Percentiles rank a stretch among this genome's conserved stretches.
These are phyloP conservation scores for Leccinellum albellum DNA, from an alignment of 768 basidiomycete genomes.

Conservation along the genomic window DNA sequence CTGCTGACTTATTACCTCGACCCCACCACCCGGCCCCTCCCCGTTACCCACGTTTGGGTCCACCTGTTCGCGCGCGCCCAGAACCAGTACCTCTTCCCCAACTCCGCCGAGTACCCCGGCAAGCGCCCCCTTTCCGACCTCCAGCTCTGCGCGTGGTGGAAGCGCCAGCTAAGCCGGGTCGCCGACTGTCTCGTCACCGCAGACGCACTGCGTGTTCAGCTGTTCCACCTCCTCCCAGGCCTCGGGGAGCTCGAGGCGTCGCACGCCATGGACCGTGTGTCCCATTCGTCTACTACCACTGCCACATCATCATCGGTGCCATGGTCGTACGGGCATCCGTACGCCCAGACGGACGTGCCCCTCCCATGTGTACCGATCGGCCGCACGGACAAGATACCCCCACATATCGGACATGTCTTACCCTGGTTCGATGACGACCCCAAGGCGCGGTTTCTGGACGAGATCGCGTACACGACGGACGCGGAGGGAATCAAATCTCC, in stretches of 20 bases:
- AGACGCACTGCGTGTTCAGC: slow-evolving; percentile 11
- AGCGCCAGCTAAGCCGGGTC: slow-evolving; percentile 60
- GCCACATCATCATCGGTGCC: slow-evolving; percentile 14
- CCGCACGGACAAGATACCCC: slow-evolving; percentile 21
- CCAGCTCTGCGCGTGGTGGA: slow-evolving; percentile 92
- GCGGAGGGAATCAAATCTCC: slow-evolving; percentile 58
- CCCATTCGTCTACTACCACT: slow-evolving; percentile 18
- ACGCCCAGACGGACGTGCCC: slow-evolving; percentile 42
- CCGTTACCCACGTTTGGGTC: slow-evolving; percentile 61
- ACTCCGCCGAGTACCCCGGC: slow-evolving; percentile 62
- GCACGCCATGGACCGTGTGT: slow-evolving; percentile 46
- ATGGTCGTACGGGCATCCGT: slow-evolving; percentile 85
- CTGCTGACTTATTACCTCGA: slow-evolving; percentile 64
- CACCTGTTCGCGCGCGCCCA: slow-evolving; percentile 92
- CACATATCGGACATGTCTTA: slow-evolving; percentile 63
- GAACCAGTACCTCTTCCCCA: slow-evolving; percentile 90
- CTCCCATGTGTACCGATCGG: slow-evolving; percentile 45
- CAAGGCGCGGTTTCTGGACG: slow-evolving; percentile 89
- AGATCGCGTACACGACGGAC: slow-evolving; percentile 73
- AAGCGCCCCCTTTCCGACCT: slow-evolving; percentile 78
- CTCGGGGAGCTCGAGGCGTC: slow-evolving; percentile 64
- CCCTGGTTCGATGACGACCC: slow-evolving; percentile 97
- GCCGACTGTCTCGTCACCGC: slow-evolving; percentile 36
- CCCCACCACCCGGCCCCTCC: slow-evolving; percentile 57
- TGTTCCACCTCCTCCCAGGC: slow-evolving; percentile 71